Conservation (phyloP, 139 green algal species). For the Eudorina sp. region DNA sequence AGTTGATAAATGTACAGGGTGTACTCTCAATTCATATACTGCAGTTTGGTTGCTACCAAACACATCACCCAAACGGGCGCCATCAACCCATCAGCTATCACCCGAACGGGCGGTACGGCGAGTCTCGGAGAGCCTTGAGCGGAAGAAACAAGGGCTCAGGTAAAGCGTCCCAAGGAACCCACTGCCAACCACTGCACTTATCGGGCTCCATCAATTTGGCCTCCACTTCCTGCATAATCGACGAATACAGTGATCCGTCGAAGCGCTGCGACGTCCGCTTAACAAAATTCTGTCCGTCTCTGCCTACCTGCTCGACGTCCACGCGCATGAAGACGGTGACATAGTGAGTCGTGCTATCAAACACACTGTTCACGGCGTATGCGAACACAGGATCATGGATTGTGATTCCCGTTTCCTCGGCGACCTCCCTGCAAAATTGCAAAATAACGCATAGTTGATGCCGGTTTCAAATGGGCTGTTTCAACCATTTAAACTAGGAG, state of each 20-base stretch:
- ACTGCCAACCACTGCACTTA: slow-evolving; percentile 60
- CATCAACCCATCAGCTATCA: slow-evolving; percentile 9
- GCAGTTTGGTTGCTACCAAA: no score
- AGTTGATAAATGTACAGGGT: no score
- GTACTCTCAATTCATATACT: no score
- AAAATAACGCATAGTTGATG: no score
- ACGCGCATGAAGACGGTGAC: slow-evolving; percentile 72
- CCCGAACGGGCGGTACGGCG: not conserved
- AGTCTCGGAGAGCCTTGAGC: not conserved
- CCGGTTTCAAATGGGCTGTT: no score
- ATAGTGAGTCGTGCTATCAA: slow-evolving; percentile 60
- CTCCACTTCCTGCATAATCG: not conserved
- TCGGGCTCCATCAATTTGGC: slow-evolving; percentile 52
- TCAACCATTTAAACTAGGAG: no score
- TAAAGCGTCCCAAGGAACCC: slow-evolving; percentile 46
- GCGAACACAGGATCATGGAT: slow-evolving; percentile 37
- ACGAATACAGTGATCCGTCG: not conserved
- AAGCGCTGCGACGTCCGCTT: not conserved
- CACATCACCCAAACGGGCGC: slow-evolving; percentile 42
- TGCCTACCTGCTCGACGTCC: slow-evolving; percentile 47
- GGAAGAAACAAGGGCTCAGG: slow-evolving; percentile 49
- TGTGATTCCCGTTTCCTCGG: slow-evolving; percentile 64
- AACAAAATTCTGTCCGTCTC: no score
- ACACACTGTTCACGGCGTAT: slow-evolving; percentile 58
- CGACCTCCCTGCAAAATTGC: slow-evolving; percentile 64